These are phyloP conservation scores for Beauveria rudraprayagi DNA, from an alignment of 2,329 filamentous ascomycete genomes.

Conservation along the genomic window DNA sequence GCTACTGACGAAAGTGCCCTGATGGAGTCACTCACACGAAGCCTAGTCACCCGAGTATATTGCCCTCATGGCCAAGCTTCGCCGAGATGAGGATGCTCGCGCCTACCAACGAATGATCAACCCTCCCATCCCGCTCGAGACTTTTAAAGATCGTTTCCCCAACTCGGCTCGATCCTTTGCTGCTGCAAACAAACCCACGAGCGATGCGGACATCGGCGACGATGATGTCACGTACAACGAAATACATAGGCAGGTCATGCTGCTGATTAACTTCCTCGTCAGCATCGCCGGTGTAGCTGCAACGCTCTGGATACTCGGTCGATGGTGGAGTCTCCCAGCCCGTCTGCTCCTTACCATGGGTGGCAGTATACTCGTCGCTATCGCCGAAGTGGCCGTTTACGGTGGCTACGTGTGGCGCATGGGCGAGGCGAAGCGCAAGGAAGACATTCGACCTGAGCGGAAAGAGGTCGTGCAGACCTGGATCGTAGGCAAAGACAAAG, in stretches of 20 bases:
- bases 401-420: conserved; percentile 66
- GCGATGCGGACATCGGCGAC: conserved; percentile 39
- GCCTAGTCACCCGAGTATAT: conserved; percentile 70
- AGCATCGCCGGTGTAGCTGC: conserved; percentile 73
- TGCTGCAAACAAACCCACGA: conserved; percentile 41
- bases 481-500: conserved; percentile 44
- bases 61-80: conserved; percentile 77
- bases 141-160: conserved; percentile 53
- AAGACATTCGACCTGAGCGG: conserved; percentile 52
- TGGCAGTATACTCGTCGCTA: conserved; percentile 59
- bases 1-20: conserved; percentile 50
- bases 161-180: conserved; percentile 47
- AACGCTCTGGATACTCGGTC: conserved; percentile 69
- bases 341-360: conserved; percentile 64
- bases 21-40: conserved; percentile 11
- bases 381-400: conserved; percentile 73
- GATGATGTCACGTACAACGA: conserved; percentile 65
- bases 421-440: conserved; percentile 56
- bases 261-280: conserved; percentile 85
- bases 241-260: conserved; percentile 69
- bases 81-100: conserved; percentile 72
- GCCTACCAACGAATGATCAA: conserved; percentile 76
- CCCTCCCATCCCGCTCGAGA: conserved; percentile 45
- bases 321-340: conserved; percentile 66
- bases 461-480: conserved; percentile 66